Conservation (phyloP, 495 filamentous ascomycete genomes). For the Podospora sp. region DNA sequence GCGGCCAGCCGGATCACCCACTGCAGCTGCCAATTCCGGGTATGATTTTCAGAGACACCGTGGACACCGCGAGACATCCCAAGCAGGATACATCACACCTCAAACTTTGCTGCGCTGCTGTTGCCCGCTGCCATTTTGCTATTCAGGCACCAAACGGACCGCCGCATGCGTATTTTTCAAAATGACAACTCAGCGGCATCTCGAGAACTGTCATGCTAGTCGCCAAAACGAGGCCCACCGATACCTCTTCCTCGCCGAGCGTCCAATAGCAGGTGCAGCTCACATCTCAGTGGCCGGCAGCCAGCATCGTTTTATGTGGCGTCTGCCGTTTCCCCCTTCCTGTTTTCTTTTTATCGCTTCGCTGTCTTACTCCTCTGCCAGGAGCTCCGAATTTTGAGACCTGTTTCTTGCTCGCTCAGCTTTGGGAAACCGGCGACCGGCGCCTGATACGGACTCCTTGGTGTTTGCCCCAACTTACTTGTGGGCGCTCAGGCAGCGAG, state of each 20-base stretch:
- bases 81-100: background rate
- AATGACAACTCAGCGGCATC: background rate
- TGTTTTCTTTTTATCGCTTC: slow-evolving; percentile 1
- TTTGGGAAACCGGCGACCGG: background rate
- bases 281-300: background rate
- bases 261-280: background rate
- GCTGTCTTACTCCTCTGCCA: background rate
- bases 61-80: background rate
- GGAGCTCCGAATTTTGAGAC: background rate
- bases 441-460: background rate
- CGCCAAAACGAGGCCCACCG: background rate
- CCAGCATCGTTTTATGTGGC: background rate
- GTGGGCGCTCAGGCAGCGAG: background rate
- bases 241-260: background rate
- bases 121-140: background rate
- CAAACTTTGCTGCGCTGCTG: background rate
- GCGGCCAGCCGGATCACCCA: background rate
- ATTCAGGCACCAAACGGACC: background rate
- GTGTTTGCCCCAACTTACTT: background rate
- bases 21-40: background rate
- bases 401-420: background rate
- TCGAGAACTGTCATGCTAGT: background rate
- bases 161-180: background rate
- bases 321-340: background rate
- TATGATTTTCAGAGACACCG: background rate